Percentiles rank a stretch among this genome's conserved stretches.
Evolutionary conservation across 352 stramenopile genomes (phyloP).

Genomic region (Phytophthora sp.): DNA sequence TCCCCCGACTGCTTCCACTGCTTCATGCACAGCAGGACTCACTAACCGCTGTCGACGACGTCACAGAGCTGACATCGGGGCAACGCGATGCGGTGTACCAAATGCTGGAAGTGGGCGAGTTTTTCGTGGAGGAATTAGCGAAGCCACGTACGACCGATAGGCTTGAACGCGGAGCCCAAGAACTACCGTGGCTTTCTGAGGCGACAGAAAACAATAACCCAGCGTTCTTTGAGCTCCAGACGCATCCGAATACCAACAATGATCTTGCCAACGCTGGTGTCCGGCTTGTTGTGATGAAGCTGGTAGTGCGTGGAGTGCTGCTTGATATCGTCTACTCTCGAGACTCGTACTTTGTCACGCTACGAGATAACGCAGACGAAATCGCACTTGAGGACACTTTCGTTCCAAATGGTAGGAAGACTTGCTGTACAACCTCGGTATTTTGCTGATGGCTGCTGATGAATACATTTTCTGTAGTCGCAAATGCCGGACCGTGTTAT

Average conservation of each 20-base stretch:
- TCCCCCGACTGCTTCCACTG: slow-evolving; percentile 53
- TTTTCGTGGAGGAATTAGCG: slow-evolving; percentile 70
- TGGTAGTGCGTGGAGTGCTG: slow-evolving; percentile 68
- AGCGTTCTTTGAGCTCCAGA: slow-evolving; percentile 76
- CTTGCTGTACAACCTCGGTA: no score
- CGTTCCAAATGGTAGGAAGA: slow-evolving; percentile 63
- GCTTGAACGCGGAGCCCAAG: slow-evolving; percentile 46
- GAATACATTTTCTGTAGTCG: no score
- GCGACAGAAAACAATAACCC: slow-evolving; percentile 33
- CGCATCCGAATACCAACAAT: slow-evolving; percentile 50
- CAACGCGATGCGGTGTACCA: slow-evolving; percentile 66
- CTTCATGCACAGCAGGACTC: slow-evolving; percentile 62
- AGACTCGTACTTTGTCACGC: slow-evolving; percentile 65
- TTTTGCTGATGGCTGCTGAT: no score
- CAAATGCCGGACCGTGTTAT: slow-evolving; percentile 57
- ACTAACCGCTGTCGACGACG: slow-evolving; percentile 43
- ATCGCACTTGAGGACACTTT: slow-evolving; percentile 70
- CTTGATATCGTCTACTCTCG: slow-evolving; percentile 64
- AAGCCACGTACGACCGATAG: slow-evolving; percentile 60
- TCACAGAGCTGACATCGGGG: slow-evolving; percentile 46
- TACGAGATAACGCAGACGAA: slow-evolving; percentile 60
- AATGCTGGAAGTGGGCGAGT: slow-evolving; percentile 72
- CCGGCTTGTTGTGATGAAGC: slow-evolving; percentile 69
- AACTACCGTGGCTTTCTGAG: slow-evolving; percentile 60
- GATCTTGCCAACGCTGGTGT: slow-evolving; percentile 40